Percentiles rank a stretch among this genome's conserved stretches.
These are phyloP conservation scores for Wickerhamiella sergipiensis DNA, from an alignment of 805 yeast species.

Conservation along the genomic window DNA sequence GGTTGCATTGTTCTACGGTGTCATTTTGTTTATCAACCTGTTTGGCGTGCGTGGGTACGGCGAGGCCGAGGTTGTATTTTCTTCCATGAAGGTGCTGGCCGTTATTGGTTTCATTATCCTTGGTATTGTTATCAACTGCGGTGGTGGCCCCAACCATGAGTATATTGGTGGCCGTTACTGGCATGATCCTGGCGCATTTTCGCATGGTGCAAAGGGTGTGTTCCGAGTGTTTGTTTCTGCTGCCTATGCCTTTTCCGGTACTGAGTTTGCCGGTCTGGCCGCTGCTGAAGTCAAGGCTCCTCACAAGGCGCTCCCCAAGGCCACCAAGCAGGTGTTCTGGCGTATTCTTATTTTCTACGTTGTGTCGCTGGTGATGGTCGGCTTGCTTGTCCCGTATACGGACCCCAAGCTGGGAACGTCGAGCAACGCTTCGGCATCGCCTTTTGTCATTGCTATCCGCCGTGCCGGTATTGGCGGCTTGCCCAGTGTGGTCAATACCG, in stretches of 20 bases:
- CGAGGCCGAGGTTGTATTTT: conserved; percentile 50
- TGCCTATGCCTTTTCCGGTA: conserved; percentile 59
- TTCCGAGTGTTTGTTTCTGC: conserved; percentile 53
- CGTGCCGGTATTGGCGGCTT: conserved; percentile 51
- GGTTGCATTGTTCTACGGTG: conserved; percentile 38
- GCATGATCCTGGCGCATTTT: conserved; percentile 53
- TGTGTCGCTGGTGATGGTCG: conserved; percentile 37
- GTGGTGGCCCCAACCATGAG: conserved; percentile 41
- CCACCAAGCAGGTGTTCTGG: conserved; percentile 77
- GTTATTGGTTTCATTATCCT: conserved; percentile 47
- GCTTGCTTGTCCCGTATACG: conserved; percentile 55
- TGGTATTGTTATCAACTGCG: conserved; percentile 33
- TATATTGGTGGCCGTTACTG: conserved; percentile 40
- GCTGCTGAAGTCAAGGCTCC: conserved; percentile 68
- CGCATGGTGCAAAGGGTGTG: conserved; percentile 53
- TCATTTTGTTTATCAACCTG: conserved; percentile 34
- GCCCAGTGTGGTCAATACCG: conserved; percentile 59
- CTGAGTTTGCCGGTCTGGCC: conserved; percentile 60
- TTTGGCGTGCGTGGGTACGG: conserved; percentile 49
- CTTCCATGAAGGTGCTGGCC: conserved; percentile 42
- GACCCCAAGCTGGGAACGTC: conserved; percentile 34
- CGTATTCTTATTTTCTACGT: conserved; percentile 63
- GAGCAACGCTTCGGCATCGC: conserved; percentile 52
- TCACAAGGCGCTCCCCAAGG: conserved; percentile 51
- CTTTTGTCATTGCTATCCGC: conserved; percentile 54